Evolutionary conservation across 345 rosid species (phyloP), one percentile per base, ranked within the genome.

Genomic region (Psidium guajava): DNA sequence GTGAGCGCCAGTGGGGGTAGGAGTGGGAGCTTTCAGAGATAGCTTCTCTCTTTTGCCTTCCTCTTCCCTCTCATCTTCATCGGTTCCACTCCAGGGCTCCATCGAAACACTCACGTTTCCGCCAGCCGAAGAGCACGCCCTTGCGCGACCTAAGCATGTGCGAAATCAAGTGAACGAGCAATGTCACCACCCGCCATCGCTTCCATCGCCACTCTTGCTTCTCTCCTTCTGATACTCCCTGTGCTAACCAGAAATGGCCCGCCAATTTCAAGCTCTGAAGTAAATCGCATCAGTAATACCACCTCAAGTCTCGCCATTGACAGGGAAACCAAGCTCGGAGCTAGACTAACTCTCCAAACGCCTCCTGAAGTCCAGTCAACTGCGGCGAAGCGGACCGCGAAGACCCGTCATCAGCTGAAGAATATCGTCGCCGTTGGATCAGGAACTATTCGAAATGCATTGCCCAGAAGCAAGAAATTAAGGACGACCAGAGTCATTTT

Each of bases 401-500:
- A 59, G 73, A 6, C 20, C 36, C 36, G 20, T 27, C 7, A 6
- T 13, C 36, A 59, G 36, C 16, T 27, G 36, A 59, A 13, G 77
- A 32, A 32, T 47, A 32, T 69, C 77, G 77, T 11, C 24, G 47
- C 77, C 24, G 44, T 69, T 40, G 24, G 77, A 32, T 3, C 77
- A 2, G 77, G 77, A 32, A 20, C 24, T 22, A 32, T 21, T 8
- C 77, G 77, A 69, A 40, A 18, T 6, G 44, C 77, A 69, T 69
- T 69, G 77, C 47, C 77, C 47, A 82, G 83, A 69, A 73, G 83
- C 77, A 56, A 64, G 91, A 86, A 86, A 64, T 85, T 88, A 82
- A 87, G 74, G 84, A 32, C 83, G 20, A 80, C 53, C 47, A 86
- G 24, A 20, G 91, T 91, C 20, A 58, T 93, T 47, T 56, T 94